Evolutionary conservation across 2,329 filamentous ascomycete genomes (phyloP).

Genomic region (Phyllosticta citribraziliensis): DNA sequence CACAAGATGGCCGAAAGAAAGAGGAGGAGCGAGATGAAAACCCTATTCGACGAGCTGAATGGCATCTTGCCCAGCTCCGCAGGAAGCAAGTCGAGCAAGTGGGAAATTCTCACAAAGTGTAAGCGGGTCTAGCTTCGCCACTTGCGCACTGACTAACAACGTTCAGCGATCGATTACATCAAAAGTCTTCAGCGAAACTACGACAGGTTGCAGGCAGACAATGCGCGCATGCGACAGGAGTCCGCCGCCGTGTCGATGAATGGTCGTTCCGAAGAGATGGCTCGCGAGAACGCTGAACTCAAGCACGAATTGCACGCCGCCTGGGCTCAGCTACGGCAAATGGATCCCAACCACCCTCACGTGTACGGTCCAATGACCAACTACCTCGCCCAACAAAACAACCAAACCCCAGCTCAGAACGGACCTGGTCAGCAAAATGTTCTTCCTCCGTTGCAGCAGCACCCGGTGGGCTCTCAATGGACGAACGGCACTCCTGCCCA

Average conservation of each 20-base stretch:
- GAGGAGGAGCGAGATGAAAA: slow-evolving; percentile 79
- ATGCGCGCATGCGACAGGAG: slow-evolving; percentile 34
- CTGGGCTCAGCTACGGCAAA: slow-evolving; percentile 35
- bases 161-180: slow-evolving; percentile 41
- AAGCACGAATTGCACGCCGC: slow-evolving; percentile 37
- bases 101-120: slow-evolving; percentile 84
- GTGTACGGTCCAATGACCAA: slow-evolving; percentile 39
- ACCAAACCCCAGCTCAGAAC: neutral
- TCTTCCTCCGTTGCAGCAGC: slow-evolving; percentile 30
- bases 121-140: slow-evolving; percentile 18
- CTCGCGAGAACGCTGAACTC: slow-evolving; percentile 38
- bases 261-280: slow-evolving; percentile 33
- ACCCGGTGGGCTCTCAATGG: slow-evolving; percentile 24
- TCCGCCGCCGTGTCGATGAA: slow-evolving; percentile 12
- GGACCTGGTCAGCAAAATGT: slow-evolving; percentile 14
- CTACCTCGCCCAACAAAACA: slow-evolving; percentile 30
- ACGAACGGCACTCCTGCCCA: slow-evolving; percentile 14
- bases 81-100: slow-evolving; percentile 78
- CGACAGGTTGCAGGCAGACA: slow-evolving; percentile 29
- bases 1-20: slow-evolving; percentile 81
- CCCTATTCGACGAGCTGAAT: slow-evolving; percentile 70
- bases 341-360: slow-evolving; percentile 37
- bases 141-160: neutral
- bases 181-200: slow-evolving; percentile 29
- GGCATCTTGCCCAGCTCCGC: slow-evolving; percentile 71